phyloP scores from a whole-genome alignment of 164 flowering plant species.

The Macadamia tetraphylla region DNA sequence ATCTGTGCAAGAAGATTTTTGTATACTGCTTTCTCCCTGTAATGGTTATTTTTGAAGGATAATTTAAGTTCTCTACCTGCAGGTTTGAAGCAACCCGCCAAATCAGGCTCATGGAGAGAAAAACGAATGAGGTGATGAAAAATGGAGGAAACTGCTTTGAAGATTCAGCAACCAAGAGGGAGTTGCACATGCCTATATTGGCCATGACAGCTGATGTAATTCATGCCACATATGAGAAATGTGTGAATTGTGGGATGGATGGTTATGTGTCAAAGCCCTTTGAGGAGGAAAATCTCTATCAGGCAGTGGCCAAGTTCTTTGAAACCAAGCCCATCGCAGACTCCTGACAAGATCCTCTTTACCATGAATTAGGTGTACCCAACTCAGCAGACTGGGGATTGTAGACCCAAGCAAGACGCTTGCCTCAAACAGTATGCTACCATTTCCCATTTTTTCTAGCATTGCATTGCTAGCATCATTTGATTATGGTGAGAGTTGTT shows the following conservation, averaged over 20 bases:
- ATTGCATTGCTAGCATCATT: conserved; percentile 2
- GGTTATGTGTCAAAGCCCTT: conserved; percentile 95
- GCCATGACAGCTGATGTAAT: conserved; percentile 98
- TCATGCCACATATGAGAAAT: conserved; percentile 78
- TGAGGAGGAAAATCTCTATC: conserved; percentile 80
- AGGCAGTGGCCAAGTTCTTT: conserved; percentile 73
- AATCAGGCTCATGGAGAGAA: conserved; percentile 65
- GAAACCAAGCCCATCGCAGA: conserved; percentile 31
- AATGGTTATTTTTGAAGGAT: no score
- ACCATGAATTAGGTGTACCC: background rate
- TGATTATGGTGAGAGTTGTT: background rate
- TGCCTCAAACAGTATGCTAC: background rate
- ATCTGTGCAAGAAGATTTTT: background rate
- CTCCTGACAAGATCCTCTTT: background rate
- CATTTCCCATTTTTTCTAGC: conserved; percentile 6
- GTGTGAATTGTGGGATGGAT: conserved; percentile 86
- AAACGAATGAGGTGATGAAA: conserved; percentile 42
- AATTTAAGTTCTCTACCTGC: conserved; percentile 12
- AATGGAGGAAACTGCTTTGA: conserved; percentile 18
- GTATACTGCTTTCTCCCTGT: no score
- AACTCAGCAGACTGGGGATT: background rate
- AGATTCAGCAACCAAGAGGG: conserved; percentile 13
- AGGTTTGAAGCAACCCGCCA: conserved; percentile 82
- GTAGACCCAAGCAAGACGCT: background rate
- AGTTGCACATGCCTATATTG: conserved; percentile 72